Conservation (phyloP, 2,329 filamentous ascomycete species). For the Trichoderma endophyticum region DNA sequence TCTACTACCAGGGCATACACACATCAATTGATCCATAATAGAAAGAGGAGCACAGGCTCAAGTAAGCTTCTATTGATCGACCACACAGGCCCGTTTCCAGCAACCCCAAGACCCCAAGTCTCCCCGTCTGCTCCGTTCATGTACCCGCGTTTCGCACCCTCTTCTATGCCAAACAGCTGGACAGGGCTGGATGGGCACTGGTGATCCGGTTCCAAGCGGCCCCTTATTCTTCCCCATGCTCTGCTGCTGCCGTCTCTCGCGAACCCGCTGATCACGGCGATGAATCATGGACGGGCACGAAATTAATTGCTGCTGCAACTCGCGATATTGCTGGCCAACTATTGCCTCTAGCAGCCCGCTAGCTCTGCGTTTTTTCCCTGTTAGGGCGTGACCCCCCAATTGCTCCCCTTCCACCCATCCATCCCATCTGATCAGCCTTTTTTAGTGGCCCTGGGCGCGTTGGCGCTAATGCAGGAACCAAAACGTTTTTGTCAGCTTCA, state of each 20-base stretch:
- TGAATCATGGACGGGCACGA: not conserved
- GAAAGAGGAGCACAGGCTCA: not conserved
- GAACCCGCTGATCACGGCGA: not conserved
- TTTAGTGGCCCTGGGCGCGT: slow-evolving; percentile 11
- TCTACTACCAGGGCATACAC: not conserved
- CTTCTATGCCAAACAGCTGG: not conserved
- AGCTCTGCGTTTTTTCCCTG: not conserved
- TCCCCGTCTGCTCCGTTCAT: not conserved
- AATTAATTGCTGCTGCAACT: slow-evolving; percentile 1
- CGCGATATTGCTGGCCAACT: slow-evolving; percentile 13
- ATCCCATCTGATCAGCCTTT: slow-evolving; percentile 18
- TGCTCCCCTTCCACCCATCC: not conserved
- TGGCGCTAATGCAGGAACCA: slow-evolving; percentile 26
- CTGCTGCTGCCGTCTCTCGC: not conserved
- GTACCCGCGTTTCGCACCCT: not conserved
- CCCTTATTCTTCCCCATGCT: not conserved
- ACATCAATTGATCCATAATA: not conserved
- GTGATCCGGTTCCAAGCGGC: slow-evolving; percentile 12
- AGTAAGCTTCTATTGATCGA: not conserved
- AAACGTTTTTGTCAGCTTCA: slow-evolving; percentile 10
- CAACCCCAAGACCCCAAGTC: not conserved
- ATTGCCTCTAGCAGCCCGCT: slow-evolving; percentile 8
- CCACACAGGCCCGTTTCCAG: not conserved
- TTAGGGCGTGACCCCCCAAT: not conserved
- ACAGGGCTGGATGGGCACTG: not conserved